Evolutionary conservation across 2,329 filamentous ascomycete genomes (phyloP), one percentile per base, ranked within the genome.

Genomic region (Sarocladium strictum): DNA sequence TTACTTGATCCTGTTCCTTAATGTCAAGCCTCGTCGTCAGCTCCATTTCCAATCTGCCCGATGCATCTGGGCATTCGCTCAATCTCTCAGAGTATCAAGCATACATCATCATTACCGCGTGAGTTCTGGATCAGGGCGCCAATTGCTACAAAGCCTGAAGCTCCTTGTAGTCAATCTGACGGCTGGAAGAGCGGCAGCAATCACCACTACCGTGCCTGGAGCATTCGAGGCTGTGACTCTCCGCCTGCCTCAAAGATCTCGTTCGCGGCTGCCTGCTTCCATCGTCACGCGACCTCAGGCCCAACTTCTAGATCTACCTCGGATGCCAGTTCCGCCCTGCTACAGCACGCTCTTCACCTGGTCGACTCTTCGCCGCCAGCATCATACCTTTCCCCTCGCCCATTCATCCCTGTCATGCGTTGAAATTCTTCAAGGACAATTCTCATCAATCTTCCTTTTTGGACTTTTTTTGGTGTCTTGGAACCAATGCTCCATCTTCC

Each of bases 381-480:
- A 51, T 51, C 47, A 51, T 51, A 51, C n/a, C 43, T 24, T 47
- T 51, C 27, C 14, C 47, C 27, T 21, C n/a, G 29, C 15, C 47
- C 47, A 35, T 21, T 15, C 6, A 21, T 51, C 23, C 27, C 17
- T 29, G 47, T n/a, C 29, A 51, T 51, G 47, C 15, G 27, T 51
- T 51, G 47, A 51, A n/a, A n/a, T n/a, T 51, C 24, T 29, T 29
- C 11, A 51, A 3, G 6, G 47, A 15, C 27, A 14, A 21, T 51
- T 23, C 14, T 47, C 43, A 27, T 51, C 26, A 23, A 7, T 54
- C 53, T 55, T 58, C 57, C 56, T 57, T 56, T 66, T 58, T 61
- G 60, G 63, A 65, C 17, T 38, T 68, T 63, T 70, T 70, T 73
- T 69, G 69, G 67, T 68, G 67, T 72, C 71, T 76, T 76, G 73